These are phyloP conservation scores for Calocera viscosa DNA, from an alignment of 768 basidiomycete genomes.

Conservation along the genomic window DNA sequence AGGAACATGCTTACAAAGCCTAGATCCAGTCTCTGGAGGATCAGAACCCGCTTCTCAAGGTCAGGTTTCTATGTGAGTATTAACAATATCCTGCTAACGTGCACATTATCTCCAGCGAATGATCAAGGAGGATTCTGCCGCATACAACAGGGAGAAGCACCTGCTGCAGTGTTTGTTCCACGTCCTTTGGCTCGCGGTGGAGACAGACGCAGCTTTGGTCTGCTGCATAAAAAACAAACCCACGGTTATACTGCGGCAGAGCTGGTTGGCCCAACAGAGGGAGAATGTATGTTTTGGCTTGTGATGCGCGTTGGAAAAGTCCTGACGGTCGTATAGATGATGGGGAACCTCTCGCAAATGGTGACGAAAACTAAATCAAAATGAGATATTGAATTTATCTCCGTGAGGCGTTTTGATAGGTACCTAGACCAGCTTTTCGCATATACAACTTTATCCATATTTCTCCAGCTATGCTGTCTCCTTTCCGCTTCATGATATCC, in stretches of 20 bases:
- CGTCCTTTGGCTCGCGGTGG: constrained; percentile 48
- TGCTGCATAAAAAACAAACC: constrained; percentile 45
- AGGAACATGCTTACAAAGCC: constrained; percentile 49
- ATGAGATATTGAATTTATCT: no score
- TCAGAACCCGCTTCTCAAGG: constrained; percentile 39
- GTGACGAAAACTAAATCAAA: no score
- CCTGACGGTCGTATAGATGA: not conserved
- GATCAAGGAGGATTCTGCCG: constrained; percentile 40
- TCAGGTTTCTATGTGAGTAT: no score
- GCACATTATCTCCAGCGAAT: constrained; percentile 31
- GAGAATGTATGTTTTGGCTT: constrained; percentile 30
- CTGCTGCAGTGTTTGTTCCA: constrained; percentile 70
- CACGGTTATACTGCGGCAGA: constrained; percentile 40
- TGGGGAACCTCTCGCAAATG: not conserved
- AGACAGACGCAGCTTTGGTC: constrained; percentile 25
- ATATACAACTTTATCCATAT: no score
- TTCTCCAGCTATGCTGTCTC: no score
- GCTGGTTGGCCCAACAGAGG: constrained; percentile 62
- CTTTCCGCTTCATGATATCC: no score
- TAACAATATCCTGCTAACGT: not conserved
- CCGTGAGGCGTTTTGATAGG: no score
- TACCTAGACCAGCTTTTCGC: no score
- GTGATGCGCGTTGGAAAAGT: not conserved
- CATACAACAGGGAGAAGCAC: constrained; percentile 65
- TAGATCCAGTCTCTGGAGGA: constrained; percentile 56